phyloP scores from a whole-genome alignment of 148 eudicot genomes.

The Heliamphora exappendiculata region DNA sequence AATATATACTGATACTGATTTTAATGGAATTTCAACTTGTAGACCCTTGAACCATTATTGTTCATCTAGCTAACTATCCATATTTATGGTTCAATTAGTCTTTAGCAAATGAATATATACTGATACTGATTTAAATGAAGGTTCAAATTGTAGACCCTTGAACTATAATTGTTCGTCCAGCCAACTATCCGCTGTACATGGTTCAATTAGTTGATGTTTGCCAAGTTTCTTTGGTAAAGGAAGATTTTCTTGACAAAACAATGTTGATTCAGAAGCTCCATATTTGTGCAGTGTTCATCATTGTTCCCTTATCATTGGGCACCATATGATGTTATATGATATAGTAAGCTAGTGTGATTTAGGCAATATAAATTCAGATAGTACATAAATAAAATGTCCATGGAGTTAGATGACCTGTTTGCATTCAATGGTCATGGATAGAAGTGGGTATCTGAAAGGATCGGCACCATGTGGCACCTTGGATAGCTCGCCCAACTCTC shows the following conservation, averaged over 20 bases:
- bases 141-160: background rate
- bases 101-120: too few species aligned
- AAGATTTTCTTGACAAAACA: background rate
- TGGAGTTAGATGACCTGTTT: background rate
- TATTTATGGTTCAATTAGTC: background rate
- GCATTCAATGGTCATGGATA: background rate
- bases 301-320: background rate
- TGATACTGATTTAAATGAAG: too few species aligned
- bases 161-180: background rate
- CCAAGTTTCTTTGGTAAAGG: background rate
- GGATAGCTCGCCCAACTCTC: too few species aligned
- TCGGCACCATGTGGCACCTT: too few species aligned
- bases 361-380: slow-evolving; percentile 1
- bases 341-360: background rate
- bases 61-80: background rate
- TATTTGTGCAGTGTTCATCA: background rate
- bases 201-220: background rate
- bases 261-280: background rate
- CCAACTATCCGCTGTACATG: background rate
- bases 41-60: background rate
- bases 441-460: too few species aligned
- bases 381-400: background rate
- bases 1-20: background rate
- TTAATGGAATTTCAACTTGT: background rate
- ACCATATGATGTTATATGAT: background rate